These are phyloP conservation scores for Puya raimondii DNA, from an alignment of 176 grass and related monocot genomes.

Conservation along the genomic window DNA sequence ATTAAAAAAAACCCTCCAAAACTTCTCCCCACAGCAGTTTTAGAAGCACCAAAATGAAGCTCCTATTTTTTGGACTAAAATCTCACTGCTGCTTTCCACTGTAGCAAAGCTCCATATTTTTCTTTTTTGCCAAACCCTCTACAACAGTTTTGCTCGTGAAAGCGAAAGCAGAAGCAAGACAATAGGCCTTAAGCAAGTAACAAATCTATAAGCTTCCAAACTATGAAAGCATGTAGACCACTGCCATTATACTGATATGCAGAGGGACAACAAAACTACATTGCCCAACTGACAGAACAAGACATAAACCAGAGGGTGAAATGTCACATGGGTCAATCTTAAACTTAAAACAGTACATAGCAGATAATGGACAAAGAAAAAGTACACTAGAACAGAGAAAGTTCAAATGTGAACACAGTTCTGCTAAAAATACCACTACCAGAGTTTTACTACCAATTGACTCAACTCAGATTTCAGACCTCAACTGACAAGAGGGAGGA, in stretches of 20 bases:
- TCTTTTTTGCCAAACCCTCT: no score
- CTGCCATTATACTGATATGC: background rate
- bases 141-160: no score
- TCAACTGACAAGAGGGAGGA: slow-evolving; percentile 13
- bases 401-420: slow-evolving; percentile 28
- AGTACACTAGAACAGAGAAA: slow-evolving; percentile 18
- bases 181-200: no score
- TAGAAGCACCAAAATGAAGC: no score
- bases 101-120: no score
- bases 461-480: slow-evolving; percentile 33
- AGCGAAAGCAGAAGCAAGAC: no score
- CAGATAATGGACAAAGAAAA: slow-evolving; percentile 30
- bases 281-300: background rate
- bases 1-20: no score
- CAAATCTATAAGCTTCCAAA: no score
- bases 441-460: slow-evolving; percentile 40
- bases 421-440: slow-evolving; percentile 22
- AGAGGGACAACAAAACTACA: background rate
- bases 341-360: slow-evolving; percentile 5
- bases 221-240: no score
- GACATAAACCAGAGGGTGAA: background rate
- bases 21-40: no score
- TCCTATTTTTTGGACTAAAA: no score
- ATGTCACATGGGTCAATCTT: background rate
- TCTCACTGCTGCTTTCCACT: no score